A percentile compares a stretch with the other conserved stretches of the same genome.
phyloP scores from a whole-genome alignment of 257 asterid genomes.

The Galeopsis tetrahit region DNA sequence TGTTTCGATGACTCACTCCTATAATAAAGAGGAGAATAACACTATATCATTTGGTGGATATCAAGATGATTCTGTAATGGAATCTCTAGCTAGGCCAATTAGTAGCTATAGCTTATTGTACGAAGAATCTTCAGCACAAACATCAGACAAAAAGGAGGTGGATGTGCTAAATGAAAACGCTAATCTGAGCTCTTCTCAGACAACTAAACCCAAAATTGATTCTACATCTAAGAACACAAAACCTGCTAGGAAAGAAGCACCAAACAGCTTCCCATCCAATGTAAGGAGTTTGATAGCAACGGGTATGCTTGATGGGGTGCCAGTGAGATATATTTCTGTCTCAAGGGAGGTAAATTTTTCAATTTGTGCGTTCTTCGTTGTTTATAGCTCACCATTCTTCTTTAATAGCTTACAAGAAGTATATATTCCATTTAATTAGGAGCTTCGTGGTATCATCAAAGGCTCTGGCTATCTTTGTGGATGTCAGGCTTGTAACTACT shows the following conservation, averaged over 20 bases:
- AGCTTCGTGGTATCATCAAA: slow-evolving; percentile 86
- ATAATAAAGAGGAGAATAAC: slow-evolving; percentile 52
- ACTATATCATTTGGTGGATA: slow-evolving; percentile 62
- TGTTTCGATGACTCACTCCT: slow-evolving; percentile 48
- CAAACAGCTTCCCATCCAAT: slow-evolving; percentile 92
- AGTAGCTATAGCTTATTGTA: slow-evolving; percentile 62
- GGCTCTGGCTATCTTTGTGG: slow-evolving; percentile 94
- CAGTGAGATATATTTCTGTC: slow-evolving; percentile 75
- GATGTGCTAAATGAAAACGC: slow-evolving; percentile 42
- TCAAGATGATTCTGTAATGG: slow-evolving; percentile 69
- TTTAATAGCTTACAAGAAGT: slow-evolving; percentile 35
- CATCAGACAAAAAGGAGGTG: slow-evolving; percentile 56
- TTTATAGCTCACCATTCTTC: slow-evolving; percentile 19
- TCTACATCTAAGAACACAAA: slow-evolving; percentile 50
- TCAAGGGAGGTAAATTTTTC: slow-evolving; percentile 66
- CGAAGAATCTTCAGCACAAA: slow-evolving; percentile 64
- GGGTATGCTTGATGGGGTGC: slow-evolving; percentile 94
- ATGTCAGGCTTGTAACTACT: slow-evolving; percentile 79
- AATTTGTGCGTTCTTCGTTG: slow-evolving; percentile 11
- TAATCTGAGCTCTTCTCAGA: slow-evolving; percentile 41
- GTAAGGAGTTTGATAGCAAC: slow-evolving; percentile 95
- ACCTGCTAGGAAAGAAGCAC: slow-evolving; percentile 81
- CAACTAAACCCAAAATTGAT: slow-evolving; percentile 52
- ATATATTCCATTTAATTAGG: slow-evolving; percentile 51
- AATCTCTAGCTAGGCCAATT: slow-evolving; percentile 62